phyloP scores from a whole-genome alignment of 179 eudicot genomes.

The Silene noctiflora region DNA sequence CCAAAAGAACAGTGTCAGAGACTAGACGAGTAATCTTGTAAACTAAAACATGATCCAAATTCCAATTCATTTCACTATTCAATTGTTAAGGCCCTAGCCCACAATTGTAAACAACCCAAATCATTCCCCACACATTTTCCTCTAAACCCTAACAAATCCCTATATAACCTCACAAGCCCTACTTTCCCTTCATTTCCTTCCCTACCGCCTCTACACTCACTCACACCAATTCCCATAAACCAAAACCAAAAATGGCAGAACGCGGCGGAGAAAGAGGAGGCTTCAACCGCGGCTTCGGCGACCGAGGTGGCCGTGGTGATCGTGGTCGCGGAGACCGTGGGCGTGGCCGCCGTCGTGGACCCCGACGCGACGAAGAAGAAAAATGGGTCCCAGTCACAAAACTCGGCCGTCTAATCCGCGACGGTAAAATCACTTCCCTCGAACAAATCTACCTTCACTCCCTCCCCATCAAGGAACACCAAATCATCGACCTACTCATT shows the following conservation, averaged over 20 bases:
- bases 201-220: too few species aligned
- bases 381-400: conserved; percentile 68
- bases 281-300: conserved; percentile 42
- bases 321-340: conserved; percentile 50
- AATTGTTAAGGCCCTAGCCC: too few species aligned
- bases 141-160: too few species aligned
- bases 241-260: conserved; percentile 12
- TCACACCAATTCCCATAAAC: too few species aligned
- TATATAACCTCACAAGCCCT: too few species aligned
- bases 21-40: too few species aligned
- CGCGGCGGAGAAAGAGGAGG: conserved; percentile 45
- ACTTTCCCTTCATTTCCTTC: too few species aligned
- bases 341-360: conserved; percentile 48
- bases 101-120: too few species aligned
- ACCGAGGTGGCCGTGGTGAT: conserved; percentile 29
- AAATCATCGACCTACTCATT: conserved; percentile 48
- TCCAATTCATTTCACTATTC: too few species aligned
- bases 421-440: conserved; percentile 40
- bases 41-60: too few species aligned
- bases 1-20: too few species aligned
- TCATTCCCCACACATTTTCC: too few species aligned
- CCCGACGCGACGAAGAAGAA: conserved; percentile 57
- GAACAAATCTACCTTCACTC: conserved; percentile 71
- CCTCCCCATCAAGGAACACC: conserved; percentile 67
- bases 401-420: conserved; percentile 57